A percentile compares a stretch with the other conserved stretches of the same genome.
Evolutionary conservation across 495 filamentous ascomycete genomes (phyloP).

Genomic region (Usnea hakonensis): DNA sequence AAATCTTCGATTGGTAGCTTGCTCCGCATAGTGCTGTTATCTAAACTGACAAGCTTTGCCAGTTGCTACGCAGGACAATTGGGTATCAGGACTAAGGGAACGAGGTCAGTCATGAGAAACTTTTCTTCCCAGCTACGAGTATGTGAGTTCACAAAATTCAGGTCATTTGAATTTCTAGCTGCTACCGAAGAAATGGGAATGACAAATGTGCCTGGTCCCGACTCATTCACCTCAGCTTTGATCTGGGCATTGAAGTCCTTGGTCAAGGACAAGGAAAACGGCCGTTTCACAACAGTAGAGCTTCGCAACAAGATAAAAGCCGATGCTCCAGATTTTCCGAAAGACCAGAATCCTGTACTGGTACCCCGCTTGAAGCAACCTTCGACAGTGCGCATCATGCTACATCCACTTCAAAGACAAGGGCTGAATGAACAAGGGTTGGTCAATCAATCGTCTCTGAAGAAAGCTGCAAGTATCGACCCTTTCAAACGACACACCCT

Average conservation of each 20-base stretch:
- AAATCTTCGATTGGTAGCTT: conserved; percentile 29
- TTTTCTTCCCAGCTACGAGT: neutral
- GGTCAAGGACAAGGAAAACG: neutral
- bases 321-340: conserved; percentile 17
- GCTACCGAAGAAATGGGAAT: conserved; percentile 3
- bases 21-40: neutral
- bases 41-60: neutral
- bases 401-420: conserved; percentile 13
- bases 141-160: neutral
- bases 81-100: conserved; percentile 3
- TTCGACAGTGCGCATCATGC: conserved; percentile 16
- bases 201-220: conserved; percentile 12
- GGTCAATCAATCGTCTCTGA: neutral
- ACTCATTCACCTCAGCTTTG: conserved; percentile 22
- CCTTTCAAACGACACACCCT: neutral
- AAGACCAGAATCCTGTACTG: conserved; percentile 13
- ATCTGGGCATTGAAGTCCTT: conserved; percentile 14
- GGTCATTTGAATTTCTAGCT: conserved; percentile 24
- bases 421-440: neutral
- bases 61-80: conserved; percentile 22
- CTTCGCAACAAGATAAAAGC: conserved; percentile 13
- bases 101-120: conserved; percentile 4
- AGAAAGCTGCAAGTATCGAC: neutral
- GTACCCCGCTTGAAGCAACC: neutral
- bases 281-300: conserved; percentile 21